Conservation (phyloP, 2,329 filamentous ascomycete genomes). For the Sarocladium strictum region DNA sequence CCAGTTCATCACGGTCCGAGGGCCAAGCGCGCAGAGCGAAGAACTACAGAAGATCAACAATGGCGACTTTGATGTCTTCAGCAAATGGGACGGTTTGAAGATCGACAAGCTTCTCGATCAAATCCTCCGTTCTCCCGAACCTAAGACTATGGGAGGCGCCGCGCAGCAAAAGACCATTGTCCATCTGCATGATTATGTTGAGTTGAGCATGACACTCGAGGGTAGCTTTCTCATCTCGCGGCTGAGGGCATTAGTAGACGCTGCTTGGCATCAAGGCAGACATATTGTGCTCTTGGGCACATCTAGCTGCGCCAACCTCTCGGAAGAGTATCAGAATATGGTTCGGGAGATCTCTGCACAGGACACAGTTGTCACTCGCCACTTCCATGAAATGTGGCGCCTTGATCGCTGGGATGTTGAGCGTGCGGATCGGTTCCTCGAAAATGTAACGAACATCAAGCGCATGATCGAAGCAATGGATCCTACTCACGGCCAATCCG, state of each 20-base stretch:
- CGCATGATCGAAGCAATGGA: conserved; percentile 38
- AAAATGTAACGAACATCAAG: conserved; percentile 42
- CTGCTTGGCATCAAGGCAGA: conserved; percentile 63
- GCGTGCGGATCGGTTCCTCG: conserved; percentile 33
- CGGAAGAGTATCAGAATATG: conserved; percentile 34
- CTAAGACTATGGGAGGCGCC: conserved; percentile 18
- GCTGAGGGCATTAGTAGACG: conserved; percentile 66
- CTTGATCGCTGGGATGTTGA: conserved; percentile 17
- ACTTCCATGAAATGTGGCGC: not conserved
- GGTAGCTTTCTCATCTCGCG: conserved; percentile 64
- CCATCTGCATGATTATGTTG: conserved; percentile 75
- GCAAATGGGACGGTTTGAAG: conserved; percentile 57
- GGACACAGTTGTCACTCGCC: conserved; percentile 28
- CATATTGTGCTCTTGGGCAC: conserved; percentile 77
- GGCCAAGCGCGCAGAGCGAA: conserved; percentile 30
- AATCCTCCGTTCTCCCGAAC: conserved; percentile 43
- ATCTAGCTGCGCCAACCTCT: conserved; percentile 50
- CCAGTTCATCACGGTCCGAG: conserved; percentile 22
- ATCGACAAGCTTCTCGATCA: conserved; percentile 50
- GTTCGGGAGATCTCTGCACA: conserved; percentile 31
- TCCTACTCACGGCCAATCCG: conserved; percentile 2
- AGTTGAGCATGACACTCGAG: conserved; percentile 63
- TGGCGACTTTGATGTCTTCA: conserved; percentile 29
- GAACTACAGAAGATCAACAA: conserved; percentile 38
- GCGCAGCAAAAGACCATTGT: conserved; percentile 43